phyloP scores from a whole-genome alignment of 176 grass and related monocot species.

The Raddia distichophylla region DNA sequence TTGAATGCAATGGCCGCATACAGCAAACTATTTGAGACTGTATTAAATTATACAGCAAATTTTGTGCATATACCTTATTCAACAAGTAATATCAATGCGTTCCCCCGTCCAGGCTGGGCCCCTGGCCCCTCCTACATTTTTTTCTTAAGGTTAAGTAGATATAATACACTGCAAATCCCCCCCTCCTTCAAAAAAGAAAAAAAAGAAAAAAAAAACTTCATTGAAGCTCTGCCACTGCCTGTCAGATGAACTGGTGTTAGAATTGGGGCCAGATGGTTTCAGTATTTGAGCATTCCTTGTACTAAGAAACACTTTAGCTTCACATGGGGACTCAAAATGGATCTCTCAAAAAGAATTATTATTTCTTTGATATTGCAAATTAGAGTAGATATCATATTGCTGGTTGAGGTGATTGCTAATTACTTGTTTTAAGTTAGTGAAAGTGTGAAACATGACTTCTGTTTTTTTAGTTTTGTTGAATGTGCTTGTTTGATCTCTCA shows the following conservation, averaged over 20 bases:
- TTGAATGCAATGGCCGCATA: neutral
- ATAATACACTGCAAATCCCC: no score
- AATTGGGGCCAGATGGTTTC: neutral
- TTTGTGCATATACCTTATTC: neutral
- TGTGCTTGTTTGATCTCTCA: conserved; percentile 17
- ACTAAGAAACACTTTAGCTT: neutral
- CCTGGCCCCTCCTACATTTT: no score
- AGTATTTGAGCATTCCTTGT: neutral
- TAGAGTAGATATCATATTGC: conserved; percentile 9
- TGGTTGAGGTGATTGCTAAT: conserved; percentile 2
- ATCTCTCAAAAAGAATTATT: conserved; percentile 3
- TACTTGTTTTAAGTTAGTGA: neutral
- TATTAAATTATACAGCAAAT: neutral
- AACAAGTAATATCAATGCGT: neutral
- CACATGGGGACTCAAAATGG: neutral
- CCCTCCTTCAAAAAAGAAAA: no score
- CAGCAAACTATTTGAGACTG: conserved; percentile 7
- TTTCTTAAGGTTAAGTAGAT: no score
- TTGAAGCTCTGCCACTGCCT: neutral
- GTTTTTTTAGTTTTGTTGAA: conserved; percentile 20
- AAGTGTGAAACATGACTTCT: neutral
- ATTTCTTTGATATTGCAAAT: conserved; percentile 17
- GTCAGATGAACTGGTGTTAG: neutral
- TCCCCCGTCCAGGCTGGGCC: no score
- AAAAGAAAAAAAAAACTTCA: no score